phyloP scores from a whole-genome alignment of 306 rosid species.

The Vachellia pachyceras region DNA sequence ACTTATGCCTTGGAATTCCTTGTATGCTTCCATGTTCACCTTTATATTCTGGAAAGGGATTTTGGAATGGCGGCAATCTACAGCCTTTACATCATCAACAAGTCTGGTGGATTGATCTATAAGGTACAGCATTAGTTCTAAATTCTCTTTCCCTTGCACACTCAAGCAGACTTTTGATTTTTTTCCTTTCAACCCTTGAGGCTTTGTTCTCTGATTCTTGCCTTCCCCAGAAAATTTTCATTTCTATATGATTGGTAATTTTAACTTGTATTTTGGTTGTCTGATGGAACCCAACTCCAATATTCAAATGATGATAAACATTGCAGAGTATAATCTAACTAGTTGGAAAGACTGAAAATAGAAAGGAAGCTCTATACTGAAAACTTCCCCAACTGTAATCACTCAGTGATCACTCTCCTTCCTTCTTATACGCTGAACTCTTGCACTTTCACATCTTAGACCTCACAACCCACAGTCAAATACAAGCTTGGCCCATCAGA shows the following conservation, averaged over 20 bases:
- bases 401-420: not conserved
- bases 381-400: not conserved
- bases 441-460: not conserved
- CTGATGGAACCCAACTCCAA: not conserved
- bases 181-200: not conserved
- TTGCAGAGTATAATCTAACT: not conserved
- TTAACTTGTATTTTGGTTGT: constrained; percentile 18
- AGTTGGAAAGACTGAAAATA: not conserved
- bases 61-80: constrained; percentile 82
- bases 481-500: not conserved
- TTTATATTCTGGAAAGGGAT: constrained; percentile 37
- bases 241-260: not conserved
- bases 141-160: constrained; percentile 24
- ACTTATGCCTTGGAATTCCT: not conserved
- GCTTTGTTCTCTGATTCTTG: not conserved
- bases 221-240: not conserved
- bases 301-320: not conserved
- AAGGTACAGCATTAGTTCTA: constrained; percentile 53
- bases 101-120: constrained; percentile 94
- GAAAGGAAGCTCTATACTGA: not conserved
- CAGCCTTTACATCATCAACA: constrained; percentile 91
- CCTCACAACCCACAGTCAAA: not conserved
- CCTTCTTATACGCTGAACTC: not conserved
- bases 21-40: constrained; percentile 3
- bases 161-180: not conserved